Conservation (phyloP, 768 basidiomycete species). For the Butyriboletus loyo region DNA sequence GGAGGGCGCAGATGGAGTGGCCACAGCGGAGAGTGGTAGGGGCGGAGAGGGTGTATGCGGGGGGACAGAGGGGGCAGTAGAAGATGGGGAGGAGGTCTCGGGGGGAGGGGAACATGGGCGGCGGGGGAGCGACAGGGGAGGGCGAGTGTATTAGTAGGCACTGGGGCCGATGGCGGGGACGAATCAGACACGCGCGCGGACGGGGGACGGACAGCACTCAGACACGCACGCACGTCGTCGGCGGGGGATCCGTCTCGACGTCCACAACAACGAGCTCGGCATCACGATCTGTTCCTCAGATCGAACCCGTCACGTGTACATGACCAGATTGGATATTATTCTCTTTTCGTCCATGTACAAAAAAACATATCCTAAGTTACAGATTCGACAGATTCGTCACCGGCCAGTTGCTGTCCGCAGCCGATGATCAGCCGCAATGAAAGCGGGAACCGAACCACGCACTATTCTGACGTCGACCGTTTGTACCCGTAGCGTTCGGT, state of each 20-base stretch:
- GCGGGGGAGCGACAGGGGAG: not conserved
- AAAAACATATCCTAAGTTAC: conserved; percentile 4
- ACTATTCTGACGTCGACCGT: conserved; percentile 70
- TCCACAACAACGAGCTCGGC: conserved; percentile 15
- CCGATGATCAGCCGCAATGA: not conserved
- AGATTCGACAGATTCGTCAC: conserved; percentile 24
- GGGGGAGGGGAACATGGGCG: conserved; percentile 21
- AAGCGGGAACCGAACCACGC: conserved; percentile 31
- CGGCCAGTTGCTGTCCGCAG: conserved; percentile 26
- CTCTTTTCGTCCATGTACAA: too few species aligned
- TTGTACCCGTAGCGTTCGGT: conserved; percentile 74
- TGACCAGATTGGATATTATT: conserved; percentile 8
- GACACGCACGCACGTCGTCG: conserved; percentile 22
- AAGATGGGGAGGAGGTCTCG: conserved; percentile 40
- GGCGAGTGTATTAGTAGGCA: conserved; percentile 8
- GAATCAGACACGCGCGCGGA: conserved; percentile 20
- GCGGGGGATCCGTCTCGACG: conserved; percentile 27
- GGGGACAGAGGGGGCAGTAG: conserved; percentile 53
- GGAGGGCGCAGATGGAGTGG: conserved; percentile 72
- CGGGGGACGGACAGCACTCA: conserved; percentile 8
- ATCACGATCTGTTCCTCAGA: conserved; percentile 30
- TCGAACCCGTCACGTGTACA: conserved; percentile 29
- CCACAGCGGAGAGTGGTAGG: conserved; percentile 74
- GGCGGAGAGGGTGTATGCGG: conserved; percentile 33
- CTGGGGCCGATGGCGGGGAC: conserved; percentile 13